Evolutionary conservation across 192 early-diverging fungal species (phyloP).

Genomic region (Entrophospora sp.): DNA sequence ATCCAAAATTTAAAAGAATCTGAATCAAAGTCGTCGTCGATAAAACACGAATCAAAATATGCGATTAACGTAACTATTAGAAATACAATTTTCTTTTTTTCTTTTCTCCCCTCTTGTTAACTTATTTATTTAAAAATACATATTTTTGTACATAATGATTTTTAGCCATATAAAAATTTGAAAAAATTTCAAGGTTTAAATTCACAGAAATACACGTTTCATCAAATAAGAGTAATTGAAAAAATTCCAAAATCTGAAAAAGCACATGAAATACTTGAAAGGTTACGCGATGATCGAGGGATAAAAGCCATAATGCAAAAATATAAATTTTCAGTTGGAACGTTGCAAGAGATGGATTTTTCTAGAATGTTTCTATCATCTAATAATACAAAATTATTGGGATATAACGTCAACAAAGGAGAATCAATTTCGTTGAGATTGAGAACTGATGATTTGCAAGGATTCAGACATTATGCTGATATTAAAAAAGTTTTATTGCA

Average conservation of each 20-base stretch:
- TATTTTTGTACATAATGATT: neutral
- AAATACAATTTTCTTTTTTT: neutral
- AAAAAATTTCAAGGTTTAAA: neutral
- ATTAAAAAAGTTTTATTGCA: constrained; percentile 66
- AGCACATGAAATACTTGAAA: constrained; percentile 52
- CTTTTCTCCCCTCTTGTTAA: too few species aligned
- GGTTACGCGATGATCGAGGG: constrained; percentile 57
- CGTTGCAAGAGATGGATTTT: constrained; percentile 58
- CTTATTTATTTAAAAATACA: neutral
- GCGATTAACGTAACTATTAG: neutral
- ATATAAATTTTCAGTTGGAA: constrained; percentile 58
- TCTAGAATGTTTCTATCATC: too few species aligned
- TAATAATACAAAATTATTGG: constrained; percentile 54
- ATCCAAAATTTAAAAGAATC: constrained; percentile 25
- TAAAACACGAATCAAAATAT: neutral
- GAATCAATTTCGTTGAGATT: constrained; percentile 64
- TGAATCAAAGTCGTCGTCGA: neutral
- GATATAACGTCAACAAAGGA: constrained; percentile 63
- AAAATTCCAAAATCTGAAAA: constrained; percentile 42
- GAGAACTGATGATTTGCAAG: constrained; percentile 67
- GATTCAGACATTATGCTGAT: constrained; percentile 63
- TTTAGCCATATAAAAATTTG: constrained; percentile 12
- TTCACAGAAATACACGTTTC: constrained; percentile 48
- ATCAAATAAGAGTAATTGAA: constrained; percentile 43
- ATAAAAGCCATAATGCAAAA: constrained; percentile 46